Conservation (phyloP, 2,329 filamentous ascomycete genomes). For the Diaporthe helianthi region DNA sequence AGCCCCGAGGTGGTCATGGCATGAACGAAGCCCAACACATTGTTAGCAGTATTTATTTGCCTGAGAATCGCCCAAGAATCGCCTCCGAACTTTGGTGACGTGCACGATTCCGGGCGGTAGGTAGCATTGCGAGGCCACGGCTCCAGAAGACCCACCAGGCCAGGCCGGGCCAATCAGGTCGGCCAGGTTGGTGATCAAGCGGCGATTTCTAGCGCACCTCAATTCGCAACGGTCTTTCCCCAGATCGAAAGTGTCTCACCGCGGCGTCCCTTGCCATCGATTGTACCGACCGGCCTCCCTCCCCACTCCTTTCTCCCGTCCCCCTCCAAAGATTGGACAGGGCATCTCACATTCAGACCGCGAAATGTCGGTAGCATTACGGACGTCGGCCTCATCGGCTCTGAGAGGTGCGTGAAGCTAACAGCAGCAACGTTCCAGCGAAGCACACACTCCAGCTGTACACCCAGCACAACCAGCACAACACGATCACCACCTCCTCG, state of each 20-base stretch:
- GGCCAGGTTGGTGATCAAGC: slow-evolving; percentile 32
- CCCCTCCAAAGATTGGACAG: not conserved
- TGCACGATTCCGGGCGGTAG: slow-evolving; percentile 14
- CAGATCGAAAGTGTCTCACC: not conserved
- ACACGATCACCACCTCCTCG: not conserved
- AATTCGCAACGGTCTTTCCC: slow-evolving; percentile 11
- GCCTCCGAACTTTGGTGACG: slow-evolving; percentile 24
- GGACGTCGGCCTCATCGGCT: slow-evolving; percentile 60
- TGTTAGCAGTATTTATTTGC: slow-evolving; percentile 25
- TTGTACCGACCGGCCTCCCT: not conserved
- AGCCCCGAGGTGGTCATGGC: no score
- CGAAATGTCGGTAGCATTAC: slow-evolving; percentile 57
- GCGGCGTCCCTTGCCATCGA: not conserved
- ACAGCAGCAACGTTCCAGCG: slow-evolving; percentile 17
- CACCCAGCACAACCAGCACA: not conserved
- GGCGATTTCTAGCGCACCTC: slow-evolving; percentile 31
- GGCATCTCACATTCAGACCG: slow-evolving; percentile 5
- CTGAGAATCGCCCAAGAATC: no score
- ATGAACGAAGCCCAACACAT: not conserved
- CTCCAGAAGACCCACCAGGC: not conserved
- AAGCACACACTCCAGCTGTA: slow-evolving; percentile 19
- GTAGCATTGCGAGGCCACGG: not conserved
- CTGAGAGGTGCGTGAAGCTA: slow-evolving; percentile 55
- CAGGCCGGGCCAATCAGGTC: slow-evolving; percentile 27
- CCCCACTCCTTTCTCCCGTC: slow-evolving; percentile 10